Conservation (phyloP, 1,139 yeast genomes). For the Yarrowia galli region DNA sequence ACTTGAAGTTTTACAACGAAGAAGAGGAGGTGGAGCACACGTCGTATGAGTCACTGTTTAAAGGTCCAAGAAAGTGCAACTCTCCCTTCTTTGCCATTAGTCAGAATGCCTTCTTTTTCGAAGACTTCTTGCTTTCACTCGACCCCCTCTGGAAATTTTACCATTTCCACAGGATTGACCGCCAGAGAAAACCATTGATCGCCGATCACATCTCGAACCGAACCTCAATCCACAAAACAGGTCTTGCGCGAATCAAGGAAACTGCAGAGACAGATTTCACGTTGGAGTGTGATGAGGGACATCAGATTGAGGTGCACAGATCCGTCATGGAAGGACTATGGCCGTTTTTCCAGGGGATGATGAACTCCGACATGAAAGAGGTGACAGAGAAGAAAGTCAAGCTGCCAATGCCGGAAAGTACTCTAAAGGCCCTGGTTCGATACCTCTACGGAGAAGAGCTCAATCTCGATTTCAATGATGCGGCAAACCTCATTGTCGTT, state of each 20-base stretch:
- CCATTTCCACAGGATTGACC: not conserved
- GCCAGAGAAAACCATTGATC: not conserved
- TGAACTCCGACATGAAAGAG: not conserved
- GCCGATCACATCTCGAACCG: not conserved
- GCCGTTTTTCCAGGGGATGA: not conserved
- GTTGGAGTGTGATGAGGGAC: not conserved
- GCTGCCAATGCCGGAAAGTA: not conserved
- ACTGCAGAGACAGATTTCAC: not conserved
- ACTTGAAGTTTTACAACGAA: not conserved
- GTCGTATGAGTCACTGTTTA: not conserved
- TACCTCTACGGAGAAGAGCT: not conserved
- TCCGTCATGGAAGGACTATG: slow-evolving; percentile 6
- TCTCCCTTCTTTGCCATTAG: too few species aligned
- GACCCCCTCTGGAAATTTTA: too few species aligned
- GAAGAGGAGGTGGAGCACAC: not conserved
- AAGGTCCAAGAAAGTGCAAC: too few species aligned
- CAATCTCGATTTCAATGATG: not conserved
- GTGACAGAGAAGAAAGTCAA: not conserved
- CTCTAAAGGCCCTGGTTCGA: not conserved
- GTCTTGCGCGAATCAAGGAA: not conserved
- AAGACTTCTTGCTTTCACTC: not conserved
- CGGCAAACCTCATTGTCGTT: not conserved
- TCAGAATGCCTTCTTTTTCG: too few species aligned
- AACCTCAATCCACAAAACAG: not conserved
- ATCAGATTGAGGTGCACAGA: not conserved